A percentile compares a stretch with the other conserved stretches of the same genome.
Evolutionary conservation across 2,329 filamentous ascomycete species (phyloP).

Genomic region (Beauveria bassiana): DNA sequence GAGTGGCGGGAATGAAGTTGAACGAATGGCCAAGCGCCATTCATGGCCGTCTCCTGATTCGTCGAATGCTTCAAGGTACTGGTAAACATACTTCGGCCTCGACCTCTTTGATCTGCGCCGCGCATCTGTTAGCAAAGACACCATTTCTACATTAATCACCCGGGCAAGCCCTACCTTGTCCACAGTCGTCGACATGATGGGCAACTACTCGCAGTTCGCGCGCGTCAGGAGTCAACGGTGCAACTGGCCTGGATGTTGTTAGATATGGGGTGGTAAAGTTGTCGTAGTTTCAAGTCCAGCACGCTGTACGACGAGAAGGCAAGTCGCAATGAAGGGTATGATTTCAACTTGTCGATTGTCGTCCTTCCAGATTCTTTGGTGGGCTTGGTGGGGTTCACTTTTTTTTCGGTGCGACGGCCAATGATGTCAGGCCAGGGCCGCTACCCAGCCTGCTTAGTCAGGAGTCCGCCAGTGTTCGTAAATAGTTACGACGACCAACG

Average conservation of each 20-base stretch:
- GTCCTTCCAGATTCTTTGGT: constrained; percentile 14
- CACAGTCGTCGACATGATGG: constrained; percentile 89
- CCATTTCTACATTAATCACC: background rate
- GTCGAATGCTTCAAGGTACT: constrained; percentile 5
- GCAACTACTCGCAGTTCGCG: constrained; percentile 14
- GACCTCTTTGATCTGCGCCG: constrained; percentile 80
- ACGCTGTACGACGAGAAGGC: background rate
- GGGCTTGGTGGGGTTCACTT: constrained; percentile 32
- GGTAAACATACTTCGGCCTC: constrained; percentile 72
- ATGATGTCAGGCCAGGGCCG: constrained; percentile 25
- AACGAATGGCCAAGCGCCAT: background rate
- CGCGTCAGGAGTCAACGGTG: background rate
- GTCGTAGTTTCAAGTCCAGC: background rate
- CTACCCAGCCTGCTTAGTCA: constrained; percentile 6
- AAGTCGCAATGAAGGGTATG: background rate
- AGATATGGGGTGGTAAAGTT: background rate
- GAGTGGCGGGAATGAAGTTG: background rate
- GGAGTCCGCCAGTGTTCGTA: background rate
- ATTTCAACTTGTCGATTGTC: background rate
- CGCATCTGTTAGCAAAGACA: constrained; percentile 15
- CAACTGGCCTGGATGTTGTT: background rate
- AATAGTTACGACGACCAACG: background rate
- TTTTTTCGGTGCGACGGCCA: constrained; percentile 22
- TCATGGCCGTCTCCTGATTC: background rate
- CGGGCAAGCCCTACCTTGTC: constrained; percentile 63